Evolutionary conservation across 345 rosid species (phyloP), one percentile per base, ranked within the genome.

Genomic region (Lumnitzera racemosa): DNA sequence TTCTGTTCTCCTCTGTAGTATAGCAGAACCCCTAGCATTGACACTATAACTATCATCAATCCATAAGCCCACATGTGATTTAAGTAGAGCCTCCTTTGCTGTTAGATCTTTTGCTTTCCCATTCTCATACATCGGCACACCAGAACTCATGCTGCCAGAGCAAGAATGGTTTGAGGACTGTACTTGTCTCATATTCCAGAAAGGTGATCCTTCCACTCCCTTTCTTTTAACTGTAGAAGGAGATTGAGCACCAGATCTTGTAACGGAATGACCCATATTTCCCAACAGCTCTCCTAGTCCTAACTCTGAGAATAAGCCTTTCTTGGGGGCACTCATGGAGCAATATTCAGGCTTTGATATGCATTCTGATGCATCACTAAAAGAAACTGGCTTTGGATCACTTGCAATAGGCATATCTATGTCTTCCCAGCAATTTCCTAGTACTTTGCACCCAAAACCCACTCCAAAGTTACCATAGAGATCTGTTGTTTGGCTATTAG

Each of bases 221-320:
- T 78, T 66, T 69, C 81, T 78, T 78, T 83, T 88, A 29, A 72
- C 58, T 25, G 73, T 60, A 31, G 77, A 72, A 46, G 68, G 51
- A 53, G 69, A 74, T 68, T 70, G 74, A 65, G 54, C 55, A 55
- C 64, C 57, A 47, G 70, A 65, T 61, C 75, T 74, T 16, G 73
- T 69, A 55, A 63, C 65, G 20, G 80, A 72, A 70, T 51, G 70
- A 63, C 56, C 75, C 59, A 69, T 60, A 57, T 86, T 76, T 51
- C 64, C 69, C 62, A 84, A 60, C 55, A 90, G 82, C 61, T 84
- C 84, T 74, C 73, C 78, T 43, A 84, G 74, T 56, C 95, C 95
- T 62, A 85, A 75, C 73, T 86, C 90, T 20, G 96, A 88, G 76
- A 88, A 90, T 25, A 88, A 64, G 51, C 92, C 96, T 69, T 82